Conservation (phyloP, 106 monocot species). For the Dendrobium huoshanense region DNA sequence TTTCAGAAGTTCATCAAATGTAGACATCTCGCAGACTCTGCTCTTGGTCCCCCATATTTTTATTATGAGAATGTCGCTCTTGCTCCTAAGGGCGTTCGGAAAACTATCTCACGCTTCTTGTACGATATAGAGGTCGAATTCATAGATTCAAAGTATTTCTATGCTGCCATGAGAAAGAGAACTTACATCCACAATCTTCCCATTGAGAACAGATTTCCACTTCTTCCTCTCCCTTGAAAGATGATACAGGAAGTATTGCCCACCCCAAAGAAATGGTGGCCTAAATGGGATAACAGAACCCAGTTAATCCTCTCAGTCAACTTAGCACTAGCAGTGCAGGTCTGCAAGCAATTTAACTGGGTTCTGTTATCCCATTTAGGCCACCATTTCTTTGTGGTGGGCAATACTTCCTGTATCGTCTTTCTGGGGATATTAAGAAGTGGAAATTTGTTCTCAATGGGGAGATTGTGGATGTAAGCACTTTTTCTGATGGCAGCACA, state of each 20-base stretch:
- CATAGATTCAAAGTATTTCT: conserved; percentile 73
- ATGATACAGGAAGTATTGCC: conserved; percentile 53
- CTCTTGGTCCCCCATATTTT: conserved; percentile 64
- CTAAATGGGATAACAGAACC: conserved; percentile 54
- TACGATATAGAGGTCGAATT: conserved; percentile 77
- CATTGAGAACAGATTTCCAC: conserved; percentile 33
- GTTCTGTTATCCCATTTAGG: conserved; percentile 41
- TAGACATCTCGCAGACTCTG: conserved; percentile 46
- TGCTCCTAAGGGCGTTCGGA: conserved; percentile 73
- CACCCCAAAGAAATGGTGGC: conserved; percentile 61
- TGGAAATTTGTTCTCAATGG: conserved; percentile 39
- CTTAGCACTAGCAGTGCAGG: conserved; percentile 32
- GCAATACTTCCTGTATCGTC: conserved; percentile 47
- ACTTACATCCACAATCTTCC: conserved; percentile 82
- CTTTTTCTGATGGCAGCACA: conserved; percentile 55
- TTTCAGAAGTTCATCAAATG: conserved; percentile 4
- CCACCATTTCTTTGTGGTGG: conserved; percentile 38
- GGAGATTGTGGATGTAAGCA: conserved; percentile 78
- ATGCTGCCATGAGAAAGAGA: conserved; percentile 49
- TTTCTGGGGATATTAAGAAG: conserved; percentile 35
- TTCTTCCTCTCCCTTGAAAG: conserved; percentile 36
- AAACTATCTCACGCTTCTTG: conserved; percentile 35
- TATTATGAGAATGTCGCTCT: conserved; percentile 85
- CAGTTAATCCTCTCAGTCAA: conserved; percentile 29
- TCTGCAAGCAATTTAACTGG: conserved; percentile 34